phyloP scores from a whole-genome alignment of 345 rosid species.

The Salix viminalis region DNA sequence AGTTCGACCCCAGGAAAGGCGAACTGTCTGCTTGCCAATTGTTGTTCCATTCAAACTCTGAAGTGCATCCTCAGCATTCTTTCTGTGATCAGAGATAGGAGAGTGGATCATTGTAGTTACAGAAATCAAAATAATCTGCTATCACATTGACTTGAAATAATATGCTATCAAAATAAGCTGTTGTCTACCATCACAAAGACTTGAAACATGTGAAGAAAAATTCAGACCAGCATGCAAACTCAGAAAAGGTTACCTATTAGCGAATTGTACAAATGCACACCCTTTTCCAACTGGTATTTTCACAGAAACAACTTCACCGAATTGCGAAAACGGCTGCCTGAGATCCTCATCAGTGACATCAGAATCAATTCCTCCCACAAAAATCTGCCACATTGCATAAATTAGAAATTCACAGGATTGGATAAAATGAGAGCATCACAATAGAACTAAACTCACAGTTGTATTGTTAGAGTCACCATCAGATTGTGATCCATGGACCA shows the following conservation, averaged over 20 bases:
- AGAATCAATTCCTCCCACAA: constrained; percentile 91
- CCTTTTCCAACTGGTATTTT: constrained; percentile 94
- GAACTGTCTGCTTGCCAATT: constrained; percentile 86
- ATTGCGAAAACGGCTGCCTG: constrained; percentile 71
- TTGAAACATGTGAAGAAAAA: background rate
- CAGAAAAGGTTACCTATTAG: constrained; percentile 47
- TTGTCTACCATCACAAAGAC: background rate
- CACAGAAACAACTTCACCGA: constrained; percentile 85
- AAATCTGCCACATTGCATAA: constrained; percentile 51
- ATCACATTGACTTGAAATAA: background rate
- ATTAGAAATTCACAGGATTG: constrained; percentile 12
- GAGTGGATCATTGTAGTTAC: constrained; percentile 5
- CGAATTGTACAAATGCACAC: constrained; percentile 87
- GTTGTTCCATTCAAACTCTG: constrained; percentile 66
- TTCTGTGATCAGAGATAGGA: constrained; percentile 43
- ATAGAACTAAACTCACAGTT: constrained; percentile 59
- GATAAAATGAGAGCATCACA: background rate
- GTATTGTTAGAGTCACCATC: constrained; percentile 70
- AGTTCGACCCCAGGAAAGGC: constrained; percentile 95
- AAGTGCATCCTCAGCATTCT: constrained; percentile 81
- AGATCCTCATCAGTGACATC: constrained; percentile 83
- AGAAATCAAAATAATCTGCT: background rate
- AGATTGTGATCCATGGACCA: constrained; percentile 56
- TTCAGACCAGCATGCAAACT: background rate
- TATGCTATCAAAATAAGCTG: background rate